Evolutionary conservation across 306 rosid species (phyloP).

Genomic region (Castanea mollissima): DNA sequence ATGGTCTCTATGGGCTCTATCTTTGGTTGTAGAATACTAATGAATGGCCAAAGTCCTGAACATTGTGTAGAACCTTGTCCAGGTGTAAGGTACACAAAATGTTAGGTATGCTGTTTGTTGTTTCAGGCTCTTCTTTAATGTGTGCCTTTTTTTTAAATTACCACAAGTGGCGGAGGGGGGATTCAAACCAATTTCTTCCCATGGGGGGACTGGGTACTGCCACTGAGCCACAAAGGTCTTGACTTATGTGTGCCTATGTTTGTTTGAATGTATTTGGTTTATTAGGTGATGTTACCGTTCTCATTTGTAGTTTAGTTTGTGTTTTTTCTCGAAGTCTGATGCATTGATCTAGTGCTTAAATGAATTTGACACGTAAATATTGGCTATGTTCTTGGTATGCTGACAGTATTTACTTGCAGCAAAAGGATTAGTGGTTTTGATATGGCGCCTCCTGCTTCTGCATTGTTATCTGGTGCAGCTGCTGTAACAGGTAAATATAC

Average conservation of each 20-base stretch:
- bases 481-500: conserved; percentile 68
- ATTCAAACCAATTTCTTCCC: too few relatives aligned
- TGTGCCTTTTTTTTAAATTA: neutral
- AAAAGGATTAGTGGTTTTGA: conserved; percentile 99
- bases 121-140: neutral
- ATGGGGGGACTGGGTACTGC: too few relatives aligned
- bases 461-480: conserved; percentile 62
- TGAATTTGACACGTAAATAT: neutral
- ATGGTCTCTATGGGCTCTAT: neutral
- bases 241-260: too few relatives aligned
- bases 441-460: conserved; percentile 96
- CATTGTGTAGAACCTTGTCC: neutral
- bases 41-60: neutral
- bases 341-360: neutral
- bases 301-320: neutral
- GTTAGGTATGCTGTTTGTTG: neutral
- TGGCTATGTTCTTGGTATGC: conserved; percentile 21
- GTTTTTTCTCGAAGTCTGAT: neutral
- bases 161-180: too few relatives aligned
- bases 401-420: conserved; percentile 57
- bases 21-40: neutral
- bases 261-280: too few relatives aligned
- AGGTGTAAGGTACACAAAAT: neutral
- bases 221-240: too few relatives aligned
- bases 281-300: neutral